phyloP scores from a whole-genome alignment of 2,329 filamentous ascomycete species.

The Ascocoryne sarcoides region DNA sequence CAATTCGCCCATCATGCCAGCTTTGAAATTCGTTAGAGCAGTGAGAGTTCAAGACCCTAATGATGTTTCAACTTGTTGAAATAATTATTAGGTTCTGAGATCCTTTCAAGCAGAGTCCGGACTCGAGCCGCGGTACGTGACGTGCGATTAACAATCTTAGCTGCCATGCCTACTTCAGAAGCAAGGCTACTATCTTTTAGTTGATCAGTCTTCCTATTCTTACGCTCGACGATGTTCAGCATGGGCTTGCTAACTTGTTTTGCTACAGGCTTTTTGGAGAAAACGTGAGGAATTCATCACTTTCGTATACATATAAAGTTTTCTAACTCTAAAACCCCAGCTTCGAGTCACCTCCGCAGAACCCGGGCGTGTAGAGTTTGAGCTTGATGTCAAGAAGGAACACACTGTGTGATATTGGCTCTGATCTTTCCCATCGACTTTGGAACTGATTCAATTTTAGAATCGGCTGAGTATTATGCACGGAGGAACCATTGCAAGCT shows the following conservation, averaged over 20 bases:
- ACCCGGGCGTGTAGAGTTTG: slow-evolving; percentile 64
- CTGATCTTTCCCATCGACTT: neutral
- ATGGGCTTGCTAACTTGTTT: too few relatives aligned
- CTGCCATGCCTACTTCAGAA: too few relatives aligned
- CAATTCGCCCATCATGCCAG: slow-evolving; percentile 42
- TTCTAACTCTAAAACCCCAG: slow-evolving; percentile 31
- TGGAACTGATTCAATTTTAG: slow-evolving; percentile 32
- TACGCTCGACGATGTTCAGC: too few relatives aligned
- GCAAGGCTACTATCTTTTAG: too few relatives aligned
- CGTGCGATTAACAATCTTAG: too few relatives aligned
- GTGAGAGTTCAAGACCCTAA: slow-evolving; percentile 34
- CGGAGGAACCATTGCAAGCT: slow-evolving; percentile 69
- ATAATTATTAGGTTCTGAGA: slow-evolving; percentile 60
- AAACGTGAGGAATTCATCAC: slow-evolving; percentile 20
- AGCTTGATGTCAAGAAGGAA: slow-evolving; percentile 63
- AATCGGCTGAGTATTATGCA: slow-evolving; percentile 71
- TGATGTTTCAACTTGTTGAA: slow-evolving; percentile 1
- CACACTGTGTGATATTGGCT: slow-evolving; percentile 53
- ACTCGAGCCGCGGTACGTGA: slow-evolving; percentile 69
- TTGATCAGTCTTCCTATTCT: too few relatives aligned
- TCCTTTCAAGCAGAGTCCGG: slow-evolving; percentile 72
- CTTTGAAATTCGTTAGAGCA: slow-evolving; percentile 55
- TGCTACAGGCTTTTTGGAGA: slow-evolving; percentile 26
- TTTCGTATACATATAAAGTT: neutral
- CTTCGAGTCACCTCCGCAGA: slow-evolving; percentile 57